Evolutionary conservation across 129 eudicot species (phyloP), one percentile per base, ranked within the genome.

Genomic region (Smallanthus sonchifolius): DNA sequence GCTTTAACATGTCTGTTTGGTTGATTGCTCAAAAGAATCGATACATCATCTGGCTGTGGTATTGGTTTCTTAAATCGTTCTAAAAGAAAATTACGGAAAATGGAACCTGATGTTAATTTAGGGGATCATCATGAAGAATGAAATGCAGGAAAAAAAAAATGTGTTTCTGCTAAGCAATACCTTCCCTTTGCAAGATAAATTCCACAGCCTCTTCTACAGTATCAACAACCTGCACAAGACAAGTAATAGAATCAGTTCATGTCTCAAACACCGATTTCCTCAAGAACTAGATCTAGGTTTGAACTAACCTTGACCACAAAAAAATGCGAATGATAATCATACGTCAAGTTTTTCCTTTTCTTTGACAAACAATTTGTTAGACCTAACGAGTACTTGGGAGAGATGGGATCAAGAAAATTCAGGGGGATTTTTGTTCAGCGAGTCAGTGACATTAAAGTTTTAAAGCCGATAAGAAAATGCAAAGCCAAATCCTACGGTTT

Each of bases 161-260:
- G 72, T 48, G 43, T 61, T 62, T 30, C 10, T 9, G 69, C 74
- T 72, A 80, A 4, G 71, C 47, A 57, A 47, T 19, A 70, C 70
- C 68, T 79, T 86, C 91, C 69, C 82, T 75, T 34, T 47, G 43
- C 79, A 72, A 32, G 16, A 77, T 92, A 83, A 45, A 89, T 32
- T 89, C 95, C 67, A 92, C 86, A 32, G 97, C 96, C 73, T 92
- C 91, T 70, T 92, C 91, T 73, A 89, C 97, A 0, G 84, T 87
- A 65, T 89, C 96, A 49, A 89, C 91, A 55, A 89, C 97, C 97
- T 92, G 83, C 79, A 83, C 36, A 64, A 51, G 8, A 40, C 37
- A 75, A 35, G 32, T 65, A 19, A 55, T 2, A 1, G 5, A 49
- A 39, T 70, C 30, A 37, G 38, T 19, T 51, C n/a, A 72, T 40